phyloP scores from a whole-genome alignment of 2,329 filamentous ascomycete species.

The Sporothrix sp. region DNA sequence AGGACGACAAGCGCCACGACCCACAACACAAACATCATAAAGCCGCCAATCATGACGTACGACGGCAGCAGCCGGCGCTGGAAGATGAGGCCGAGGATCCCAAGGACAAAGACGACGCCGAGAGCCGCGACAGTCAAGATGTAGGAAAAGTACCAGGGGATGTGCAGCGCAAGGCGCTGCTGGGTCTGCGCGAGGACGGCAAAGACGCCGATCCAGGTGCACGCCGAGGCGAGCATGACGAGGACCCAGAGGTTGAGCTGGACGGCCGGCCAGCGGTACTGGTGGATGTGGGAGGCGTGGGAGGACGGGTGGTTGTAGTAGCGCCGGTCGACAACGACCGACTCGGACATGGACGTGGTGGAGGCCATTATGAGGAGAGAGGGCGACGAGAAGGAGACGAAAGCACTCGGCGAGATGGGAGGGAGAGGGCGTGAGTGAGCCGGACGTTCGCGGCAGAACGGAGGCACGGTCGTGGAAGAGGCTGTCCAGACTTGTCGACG shows the following conservation, averaged over 20 bases:
- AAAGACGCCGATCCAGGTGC: slow-evolving; percentile 52
- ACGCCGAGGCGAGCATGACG: slow-evolving; percentile 51
- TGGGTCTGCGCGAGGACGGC: slow-evolving; percentile 51
- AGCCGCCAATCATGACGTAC: slow-evolving; percentile 54
- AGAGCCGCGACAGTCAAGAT: slow-evolving; percentile 50
- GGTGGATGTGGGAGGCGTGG: slow-evolving; percentile 36
- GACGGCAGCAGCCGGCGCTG: slow-evolving; percentile 50
- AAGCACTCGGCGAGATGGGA: no score
- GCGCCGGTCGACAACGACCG: slow-evolving; percentile 22
- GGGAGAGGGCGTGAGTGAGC: no score
- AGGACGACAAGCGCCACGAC: slow-evolving; percentile 54
- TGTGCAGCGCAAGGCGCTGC: slow-evolving; percentile 39
- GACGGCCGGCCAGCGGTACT: slow-evolving; percentile 59
- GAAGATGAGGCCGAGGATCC: slow-evolving; percentile 54
- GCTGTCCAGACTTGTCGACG: no score
- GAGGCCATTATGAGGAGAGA: slow-evolving; percentile 23
- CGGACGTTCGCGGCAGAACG: no score
- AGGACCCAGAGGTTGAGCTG: slow-evolving; percentile 60
- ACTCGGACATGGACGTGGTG: slow-evolving; percentile 32
- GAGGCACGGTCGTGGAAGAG: no score
- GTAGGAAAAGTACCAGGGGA: slow-evolving; percentile 62
- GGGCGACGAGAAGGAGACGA: background rate
- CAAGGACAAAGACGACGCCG: slow-evolving; percentile 54
- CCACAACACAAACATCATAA: slow-evolving; percentile 60
- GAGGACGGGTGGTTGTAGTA: slow-evolving; percentile 1